Base-by-base conservation (phyloP, 2,329 filamentous ascomycete genomes). In the Cladosporium colombiae region DNA sequence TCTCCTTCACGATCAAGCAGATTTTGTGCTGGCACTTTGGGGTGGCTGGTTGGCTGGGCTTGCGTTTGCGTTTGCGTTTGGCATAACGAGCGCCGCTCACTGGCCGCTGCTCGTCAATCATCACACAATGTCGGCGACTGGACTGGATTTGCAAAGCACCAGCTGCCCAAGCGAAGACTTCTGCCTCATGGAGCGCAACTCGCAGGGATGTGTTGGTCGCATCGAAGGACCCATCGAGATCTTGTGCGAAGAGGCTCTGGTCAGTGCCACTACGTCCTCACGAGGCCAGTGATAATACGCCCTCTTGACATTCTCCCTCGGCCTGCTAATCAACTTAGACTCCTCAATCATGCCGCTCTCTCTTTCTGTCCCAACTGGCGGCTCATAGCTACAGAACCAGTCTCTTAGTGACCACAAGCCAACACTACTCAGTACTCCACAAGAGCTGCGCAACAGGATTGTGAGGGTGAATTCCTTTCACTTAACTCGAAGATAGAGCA, bases 381-480 rank as follows among this genome's bases (percentile, higher is more conserved):
- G 35, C 35, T 18, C 16, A 18, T 40, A 14, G 35, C 35, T 13
- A 37, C 35, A 37, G 14, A 37, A 14, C 13, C 35, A 37, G 5
- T 37, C 35, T 37, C 35, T 37, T 13, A 37, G 13, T 37, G 35
- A 18, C 35, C 5, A 18, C 35, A 40, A 40, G 35, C 35, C 35
- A 18, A 40, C 16, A 6, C 16, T 40, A 11, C 35, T 40, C 16
- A 16, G 35, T 40, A 40, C 52, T 21, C 58, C 58, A 11, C 7
- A 14, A 31, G 40, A 61, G 40, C 44, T 61, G 2, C 40, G 58
- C 27, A 61, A 61, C n/a, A 49, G 16, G 27, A 61, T 61, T 27
- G 35, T 40, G 35, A n/a, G 35, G 50, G 31, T 27, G 27, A 14
- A 13, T 33, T 33, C 14, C 27, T 37, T 37, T 2, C 14, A 37